Evolutionary conservation across 352 stramenopile species (phyloP).

Genomic region (Phytopythium mirpurense): DNA sequence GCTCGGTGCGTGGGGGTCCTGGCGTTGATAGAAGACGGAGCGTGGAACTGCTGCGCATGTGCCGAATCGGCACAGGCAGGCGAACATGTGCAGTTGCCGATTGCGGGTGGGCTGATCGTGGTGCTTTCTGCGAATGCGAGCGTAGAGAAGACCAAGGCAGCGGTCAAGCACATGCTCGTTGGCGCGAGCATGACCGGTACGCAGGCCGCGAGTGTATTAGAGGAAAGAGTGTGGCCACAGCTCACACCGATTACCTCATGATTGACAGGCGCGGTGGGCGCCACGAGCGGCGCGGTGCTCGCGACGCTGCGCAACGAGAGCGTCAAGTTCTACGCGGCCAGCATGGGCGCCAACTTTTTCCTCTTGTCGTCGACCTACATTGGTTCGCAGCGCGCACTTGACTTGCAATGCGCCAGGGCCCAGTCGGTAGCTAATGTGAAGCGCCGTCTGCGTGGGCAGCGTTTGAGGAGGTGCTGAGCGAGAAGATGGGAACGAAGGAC

Average conservation of each 20-base stretch:
- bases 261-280: conserved; percentile 37
- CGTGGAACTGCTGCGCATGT: neutral
- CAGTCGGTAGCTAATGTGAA: too few species aligned
- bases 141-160: conserved; percentile 58
- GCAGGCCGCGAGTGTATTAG: neutral
- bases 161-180: conserved; percentile 65
- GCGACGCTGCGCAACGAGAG: conserved; percentile 71
- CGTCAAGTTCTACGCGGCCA: conserved; percentile 75
- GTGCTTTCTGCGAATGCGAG: neutral
- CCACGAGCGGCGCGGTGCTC: conserved; percentile 48
- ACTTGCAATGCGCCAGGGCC: too few species aligned
- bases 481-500: conserved; percentile 64
- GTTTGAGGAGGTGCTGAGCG: conserved; percentile 69
- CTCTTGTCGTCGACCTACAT: conserved; percentile 83
- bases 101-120: neutral
- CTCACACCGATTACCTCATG: too few species aligned
- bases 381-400: conserved; percentile 18
- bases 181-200: conserved; percentile 47
- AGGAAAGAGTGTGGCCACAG: neutral
- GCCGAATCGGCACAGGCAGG: too few species aligned
- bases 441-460: conserved; percentile 30
- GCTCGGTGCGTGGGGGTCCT: neutral
- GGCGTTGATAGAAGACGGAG: too few species aligned
- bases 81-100: neutral
- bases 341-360: conserved; percentile 85